A percentile compares a stretch with the other conserved stretches of the same genome.
Conservation (phyloP, 2,329 filamentous ascomycete genomes). For the Claviceps digitariae region DNA sequence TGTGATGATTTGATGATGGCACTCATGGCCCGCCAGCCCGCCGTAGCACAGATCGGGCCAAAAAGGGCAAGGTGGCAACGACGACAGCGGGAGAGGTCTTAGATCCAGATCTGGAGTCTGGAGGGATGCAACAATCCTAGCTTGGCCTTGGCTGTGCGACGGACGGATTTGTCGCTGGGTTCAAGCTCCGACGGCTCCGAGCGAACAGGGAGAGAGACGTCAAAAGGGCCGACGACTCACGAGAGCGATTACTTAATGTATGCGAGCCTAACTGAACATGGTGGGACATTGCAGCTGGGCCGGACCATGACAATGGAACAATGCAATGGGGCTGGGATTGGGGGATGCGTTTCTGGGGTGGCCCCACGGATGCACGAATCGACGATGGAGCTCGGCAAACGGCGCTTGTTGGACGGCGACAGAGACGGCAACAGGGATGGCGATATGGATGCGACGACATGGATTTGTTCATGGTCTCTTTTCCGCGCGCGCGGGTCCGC, state of each 20-base stretch:
- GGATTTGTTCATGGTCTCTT: background rate
- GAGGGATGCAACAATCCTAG: background rate
- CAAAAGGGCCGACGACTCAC: background rate
- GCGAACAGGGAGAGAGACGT: background rate
- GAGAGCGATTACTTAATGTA: too few species aligned
- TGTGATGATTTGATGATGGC: background rate
- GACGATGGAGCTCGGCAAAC: background rate
- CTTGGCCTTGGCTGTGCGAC: background rate
- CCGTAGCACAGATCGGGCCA: constrained; percentile 1
- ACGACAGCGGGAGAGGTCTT: background rate
- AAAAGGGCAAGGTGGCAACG: background rate
- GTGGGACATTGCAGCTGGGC: background rate
- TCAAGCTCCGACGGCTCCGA: too few species aligned
- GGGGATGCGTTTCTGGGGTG: too few species aligned
- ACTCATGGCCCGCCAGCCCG: background rate
- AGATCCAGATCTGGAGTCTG: constrained; percentile 1
- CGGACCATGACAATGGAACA: too few species aligned
- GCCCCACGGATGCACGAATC: too few species aligned
- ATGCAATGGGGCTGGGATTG: too few species aligned
- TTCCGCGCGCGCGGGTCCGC: constrained; percentile 1
- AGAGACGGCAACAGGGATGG: too few species aligned
- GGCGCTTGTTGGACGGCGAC: background rate
- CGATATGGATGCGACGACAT: too few species aligned
- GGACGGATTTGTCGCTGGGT: background rate
- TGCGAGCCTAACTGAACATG: background rate